phyloP scores from a whole-genome alignment of 352 stramenopile species.

The Stramenopiles sp. region DNA sequence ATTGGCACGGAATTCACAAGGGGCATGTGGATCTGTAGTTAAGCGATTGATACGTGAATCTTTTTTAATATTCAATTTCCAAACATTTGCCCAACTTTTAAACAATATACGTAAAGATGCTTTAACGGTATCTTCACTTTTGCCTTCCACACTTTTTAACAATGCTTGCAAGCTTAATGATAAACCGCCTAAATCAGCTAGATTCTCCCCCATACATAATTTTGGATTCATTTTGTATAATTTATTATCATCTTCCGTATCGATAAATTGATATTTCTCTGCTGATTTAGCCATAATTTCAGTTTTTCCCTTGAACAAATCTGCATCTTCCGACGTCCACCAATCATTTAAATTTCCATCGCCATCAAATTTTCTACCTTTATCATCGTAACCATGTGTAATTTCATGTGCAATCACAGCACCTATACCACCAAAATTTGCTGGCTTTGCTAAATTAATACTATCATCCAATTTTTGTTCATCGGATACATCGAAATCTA shows the following conservation, averaged over 20 bases:
- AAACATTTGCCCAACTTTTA: conserved; percentile 38
- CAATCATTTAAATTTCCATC: conserved; percentile 70
- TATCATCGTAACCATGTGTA: conserved; percentile 81
- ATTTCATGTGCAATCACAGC: conserved; percentile 81
- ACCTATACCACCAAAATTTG: conserved; percentile 78
- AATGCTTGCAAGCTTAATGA: conserved; percentile 54
- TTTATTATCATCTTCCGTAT: conserved; percentile 28
- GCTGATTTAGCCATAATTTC: conserved; percentile 31
- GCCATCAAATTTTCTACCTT: conserved; percentile 58
- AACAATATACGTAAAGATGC: too few species aligned
- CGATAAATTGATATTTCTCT: conserved; percentile 12
- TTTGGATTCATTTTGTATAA: conserved; percentile 55
- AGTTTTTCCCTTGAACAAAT: conserved; percentile 38
- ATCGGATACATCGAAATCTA: background rate
- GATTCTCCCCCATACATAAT: conserved; percentile 70
- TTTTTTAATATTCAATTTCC: conserved; percentile 34
- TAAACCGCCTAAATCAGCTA: conserved; percentile 63
- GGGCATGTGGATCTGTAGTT: conserved; percentile 44
- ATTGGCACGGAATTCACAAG: conserved; percentile 38
- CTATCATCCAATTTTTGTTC: conserved; percentile 14
- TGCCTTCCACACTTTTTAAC: conserved; percentile 28
- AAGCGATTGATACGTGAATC: conserved; percentile 37
- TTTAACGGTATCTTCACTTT: too few species aligned
- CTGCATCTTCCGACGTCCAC: conserved; percentile 60
- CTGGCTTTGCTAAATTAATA: too few species aligned